Conservation (phyloP, 768 basidiomycete species). For the Hirschioporus abietinus region DNA sequence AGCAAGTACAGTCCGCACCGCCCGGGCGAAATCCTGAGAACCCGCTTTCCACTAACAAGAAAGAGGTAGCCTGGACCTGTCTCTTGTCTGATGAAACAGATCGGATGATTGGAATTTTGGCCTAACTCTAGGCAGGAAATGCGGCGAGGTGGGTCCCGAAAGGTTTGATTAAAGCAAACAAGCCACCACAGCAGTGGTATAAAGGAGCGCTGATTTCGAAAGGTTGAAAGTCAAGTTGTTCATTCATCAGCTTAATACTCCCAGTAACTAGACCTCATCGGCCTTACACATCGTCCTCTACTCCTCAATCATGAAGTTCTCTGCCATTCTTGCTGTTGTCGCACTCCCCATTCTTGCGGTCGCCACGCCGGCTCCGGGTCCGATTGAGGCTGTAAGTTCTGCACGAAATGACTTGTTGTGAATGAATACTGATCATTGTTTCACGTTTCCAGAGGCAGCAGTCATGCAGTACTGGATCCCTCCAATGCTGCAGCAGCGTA, state of each 20-base stretch:
- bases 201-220: neutral
- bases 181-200: neutral
- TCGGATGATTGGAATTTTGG: neutral
- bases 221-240: neutral
- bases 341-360: neutral
- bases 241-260: neutral
- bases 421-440: neutral
- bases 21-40: neutral
- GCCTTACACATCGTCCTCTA: neutral
- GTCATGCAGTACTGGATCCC: conserved; percentile 24
- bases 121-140: neutral
- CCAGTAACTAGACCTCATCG: neutral
- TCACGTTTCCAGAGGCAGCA: neutral
- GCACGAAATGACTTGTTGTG: neutral
- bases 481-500: conserved; percentile 27
- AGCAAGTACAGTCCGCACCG: neutral
- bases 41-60: neutral
- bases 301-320: neutral
- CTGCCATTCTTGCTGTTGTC: neutral
- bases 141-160: neutral
- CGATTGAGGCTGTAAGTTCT: neutral
- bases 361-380: neutral
- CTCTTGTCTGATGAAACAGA: neutral
- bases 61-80: neutral
- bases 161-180: neutral